These are phyloP conservation scores for Lactifluus pinguis DNA, from an alignment of 768 basidiomycete genomes.

Conservation along the genomic window DNA sequence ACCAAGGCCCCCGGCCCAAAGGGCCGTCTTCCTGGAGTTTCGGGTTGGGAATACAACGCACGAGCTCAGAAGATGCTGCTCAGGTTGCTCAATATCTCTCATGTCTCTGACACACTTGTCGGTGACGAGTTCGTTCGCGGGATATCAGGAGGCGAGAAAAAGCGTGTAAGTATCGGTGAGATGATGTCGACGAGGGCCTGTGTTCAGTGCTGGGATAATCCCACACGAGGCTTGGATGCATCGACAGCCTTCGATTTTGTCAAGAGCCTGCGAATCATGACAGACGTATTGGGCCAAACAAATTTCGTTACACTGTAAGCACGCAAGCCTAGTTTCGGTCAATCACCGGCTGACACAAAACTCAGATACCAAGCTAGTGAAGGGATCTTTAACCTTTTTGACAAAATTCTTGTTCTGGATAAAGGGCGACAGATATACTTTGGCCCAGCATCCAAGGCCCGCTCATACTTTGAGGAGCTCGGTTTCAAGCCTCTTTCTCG, in stretches of 20 bases:
- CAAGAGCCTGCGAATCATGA: constrained; percentile 70
- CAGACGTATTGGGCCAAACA: constrained; percentile 72
- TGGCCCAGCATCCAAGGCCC: constrained; percentile 64
- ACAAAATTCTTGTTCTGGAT: constrained; percentile 81
- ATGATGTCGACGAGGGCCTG: constrained; percentile 79
- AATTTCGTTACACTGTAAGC: constrained; percentile 70
- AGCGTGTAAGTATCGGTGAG: constrained; percentile 77
- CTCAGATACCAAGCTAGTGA: constrained; percentile 57
- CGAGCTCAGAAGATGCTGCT: constrained; percentile 55
- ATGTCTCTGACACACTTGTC: constrained; percentile 69
- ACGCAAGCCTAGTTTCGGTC: background rate
- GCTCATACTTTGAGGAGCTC: constrained; percentile 66
- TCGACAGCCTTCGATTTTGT: constrained; percentile 85
- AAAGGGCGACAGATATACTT: constrained; percentile 76
- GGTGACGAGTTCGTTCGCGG: constrained; percentile 84
- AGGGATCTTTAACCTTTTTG: constrained; percentile 67
- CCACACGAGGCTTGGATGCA: constrained; percentile 73
- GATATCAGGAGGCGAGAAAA: constrained; percentile 73
- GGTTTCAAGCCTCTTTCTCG: constrained; percentile 70
- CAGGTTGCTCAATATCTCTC: constrained; percentile 74
- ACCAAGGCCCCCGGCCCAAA: constrained; percentile 69
- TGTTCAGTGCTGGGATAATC: constrained; percentile 79
- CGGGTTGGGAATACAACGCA: constrained; percentile 47
- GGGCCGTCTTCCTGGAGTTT: constrained; percentile 59
- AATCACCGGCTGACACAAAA: background rate